phyloP scores from a whole-genome alignment of 2,329 filamentous ascomycete species.

The Acephala macrosclerotiorum region DNA sequence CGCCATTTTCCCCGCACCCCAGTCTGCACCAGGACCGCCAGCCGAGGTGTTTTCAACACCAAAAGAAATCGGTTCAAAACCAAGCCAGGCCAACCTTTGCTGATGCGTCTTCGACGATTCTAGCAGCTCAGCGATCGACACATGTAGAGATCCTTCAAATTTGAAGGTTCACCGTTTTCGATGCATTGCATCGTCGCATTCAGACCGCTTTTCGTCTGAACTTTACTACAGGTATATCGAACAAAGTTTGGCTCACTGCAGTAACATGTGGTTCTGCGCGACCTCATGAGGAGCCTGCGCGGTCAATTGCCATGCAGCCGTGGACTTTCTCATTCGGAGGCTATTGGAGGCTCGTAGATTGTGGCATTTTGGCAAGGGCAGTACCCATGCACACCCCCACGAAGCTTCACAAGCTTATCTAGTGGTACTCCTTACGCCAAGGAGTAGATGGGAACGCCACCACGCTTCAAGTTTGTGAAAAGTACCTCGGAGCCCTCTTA shows the following conservation, averaged over 20 bases:
- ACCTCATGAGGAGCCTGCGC: not conserved
- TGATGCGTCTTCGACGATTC: not conserved
- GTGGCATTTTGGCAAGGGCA: not conserved
- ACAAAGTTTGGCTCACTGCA: too few relatives aligned
- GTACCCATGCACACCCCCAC: not conserved
- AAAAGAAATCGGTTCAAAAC: not conserved
- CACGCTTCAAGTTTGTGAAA: not conserved
- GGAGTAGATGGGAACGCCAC: not conserved
- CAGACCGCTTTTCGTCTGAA: not conserved
- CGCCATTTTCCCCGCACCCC: not conserved
- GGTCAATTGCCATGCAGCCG: not conserved
- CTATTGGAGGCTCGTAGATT: not conserved
- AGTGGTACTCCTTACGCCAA: not conserved
- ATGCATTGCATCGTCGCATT: conserved; percentile 2
- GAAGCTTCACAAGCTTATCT: conserved; percentile 5
- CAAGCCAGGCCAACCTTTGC: not conserved
- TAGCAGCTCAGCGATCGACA: too few relatives aligned
- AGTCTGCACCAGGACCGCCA: not conserved
- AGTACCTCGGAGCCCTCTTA: conserved; percentile 13
- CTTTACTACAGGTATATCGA: not conserved
- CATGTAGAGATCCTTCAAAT: not conserved
- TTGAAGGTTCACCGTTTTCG: conserved; percentile 13
- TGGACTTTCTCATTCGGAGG: not conserved
- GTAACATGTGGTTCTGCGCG: too few relatives aligned
- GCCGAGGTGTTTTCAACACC: not conserved